These are phyloP conservation scores for Anastatica hierochuntica DNA, from an alignment of 345 rosid species.

Conservation along the genomic window DNA sequence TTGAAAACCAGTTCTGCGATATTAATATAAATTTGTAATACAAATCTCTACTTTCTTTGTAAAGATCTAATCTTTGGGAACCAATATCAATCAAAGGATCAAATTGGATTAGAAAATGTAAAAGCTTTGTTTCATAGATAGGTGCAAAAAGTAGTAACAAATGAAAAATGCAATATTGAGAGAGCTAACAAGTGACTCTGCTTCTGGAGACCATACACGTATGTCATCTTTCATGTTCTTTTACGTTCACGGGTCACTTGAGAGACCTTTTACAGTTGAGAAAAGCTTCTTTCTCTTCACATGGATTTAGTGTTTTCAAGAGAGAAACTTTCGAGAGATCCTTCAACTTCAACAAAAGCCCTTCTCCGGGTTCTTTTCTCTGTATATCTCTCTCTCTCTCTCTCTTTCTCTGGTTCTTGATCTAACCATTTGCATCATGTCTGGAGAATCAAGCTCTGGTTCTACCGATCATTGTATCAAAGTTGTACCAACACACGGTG, in stretches of 20 bases:
- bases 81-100: background rate
- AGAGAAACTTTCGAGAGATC: slow-evolving; percentile 14
- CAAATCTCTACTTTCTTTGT: background rate
- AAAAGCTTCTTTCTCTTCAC: slow-evolving; percentile 26
- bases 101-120: background rate
- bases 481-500: slow-evolving; percentile 78
- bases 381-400: slow-evolving; percentile 12
- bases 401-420: slow-evolving; percentile 1
- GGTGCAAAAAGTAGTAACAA: slow-evolving; percentile 19
- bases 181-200: slow-evolving; percentile 1
- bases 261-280: slow-evolving; percentile 29
- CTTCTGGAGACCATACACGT: slow-evolving; percentile 27
- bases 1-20: slow-evolving; percentile 8
- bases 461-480: slow-evolving; percentile 41
- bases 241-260: slow-evolving; percentile 28
- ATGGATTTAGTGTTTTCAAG: slow-evolving; percentile 22
- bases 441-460: slow-evolving; percentile 49
- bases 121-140: background rate
- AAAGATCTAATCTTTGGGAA: background rate
- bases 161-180: slow-evolving; percentile 12
- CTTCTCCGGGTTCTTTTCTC: too few relatives aligned
- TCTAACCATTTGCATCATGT: slow-evolving; percentile 27
- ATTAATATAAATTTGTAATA: slow-evolving; percentile 7
- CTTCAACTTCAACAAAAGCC: slow-evolving; percentile 25
- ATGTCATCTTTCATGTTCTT: slow-evolving; percentile 17